phyloP scores from a whole-genome alignment of 129 eudicot genomes.

The Apium graveolens region DNA sequence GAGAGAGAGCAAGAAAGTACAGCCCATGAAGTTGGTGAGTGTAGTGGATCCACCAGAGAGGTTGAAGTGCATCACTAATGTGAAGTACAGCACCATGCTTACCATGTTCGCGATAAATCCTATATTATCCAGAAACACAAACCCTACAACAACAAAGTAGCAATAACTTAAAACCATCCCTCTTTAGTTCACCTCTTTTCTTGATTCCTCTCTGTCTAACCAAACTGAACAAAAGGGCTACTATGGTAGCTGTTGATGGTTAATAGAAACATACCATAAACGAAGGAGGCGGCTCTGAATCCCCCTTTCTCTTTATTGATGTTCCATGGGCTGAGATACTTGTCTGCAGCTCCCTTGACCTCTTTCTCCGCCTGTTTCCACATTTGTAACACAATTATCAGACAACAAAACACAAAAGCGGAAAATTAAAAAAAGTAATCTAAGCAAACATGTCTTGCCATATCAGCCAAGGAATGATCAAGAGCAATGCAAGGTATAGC shows the following conservation, averaged over 20 bases:
- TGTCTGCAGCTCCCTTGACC: background rate
- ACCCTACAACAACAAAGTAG: slow-evolving; percentile 21
- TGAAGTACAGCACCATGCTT: slow-evolving; percentile 64
- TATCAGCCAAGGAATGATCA: background rate
- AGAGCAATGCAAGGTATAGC: background rate
- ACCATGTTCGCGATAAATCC: slow-evolving; percentile 54
- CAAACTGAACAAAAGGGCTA: background rate
- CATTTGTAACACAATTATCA: background rate
- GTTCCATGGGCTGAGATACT: slow-evolving; percentile 8
- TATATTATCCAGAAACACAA: slow-evolving; percentile 59
- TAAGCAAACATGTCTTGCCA: background rate
- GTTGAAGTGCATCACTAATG: slow-evolving; percentile 30
- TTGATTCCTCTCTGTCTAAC: background rate
- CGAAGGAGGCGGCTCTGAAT: slow-evolving; percentile 2
- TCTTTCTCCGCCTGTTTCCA: background rate
- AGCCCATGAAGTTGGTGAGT: slow-evolving; percentile 63
- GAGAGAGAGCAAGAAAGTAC: slow-evolving; percentile 56
- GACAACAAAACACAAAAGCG: background rate
- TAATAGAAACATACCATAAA: background rate
- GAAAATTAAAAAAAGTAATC: background rate
- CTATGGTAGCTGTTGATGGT: background rate
- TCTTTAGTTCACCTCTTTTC: too few relatives aligned
- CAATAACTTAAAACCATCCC: background rate
- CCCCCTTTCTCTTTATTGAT: background rate
- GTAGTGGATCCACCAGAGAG: slow-evolving; percentile 66